phyloP scores from a whole-genome alignment of 257 asterid species.

The Dorcoceras hygrometricum region DNA sequence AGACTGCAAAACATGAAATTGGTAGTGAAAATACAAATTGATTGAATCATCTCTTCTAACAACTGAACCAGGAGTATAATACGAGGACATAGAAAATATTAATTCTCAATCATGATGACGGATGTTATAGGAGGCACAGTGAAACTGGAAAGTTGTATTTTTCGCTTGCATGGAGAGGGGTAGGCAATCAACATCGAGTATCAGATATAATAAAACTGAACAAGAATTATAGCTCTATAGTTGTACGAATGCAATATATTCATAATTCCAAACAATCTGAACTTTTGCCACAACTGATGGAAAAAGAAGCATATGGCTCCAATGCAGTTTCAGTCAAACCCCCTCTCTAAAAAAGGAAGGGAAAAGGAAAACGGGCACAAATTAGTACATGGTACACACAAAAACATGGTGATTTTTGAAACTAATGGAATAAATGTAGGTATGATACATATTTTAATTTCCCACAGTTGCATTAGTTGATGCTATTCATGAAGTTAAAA shows the following conservation, averaged over 20 bases:
- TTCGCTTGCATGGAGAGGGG: background rate
- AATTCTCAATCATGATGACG: background rate
- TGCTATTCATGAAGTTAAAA: too few relatives aligned
- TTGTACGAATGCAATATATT: too few relatives aligned
- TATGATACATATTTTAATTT: too few relatives aligned
- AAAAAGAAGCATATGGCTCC: background rate
- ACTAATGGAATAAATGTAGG: background rate
- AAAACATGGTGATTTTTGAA: background rate
- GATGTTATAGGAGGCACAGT: background rate
- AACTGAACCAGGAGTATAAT: background rate
- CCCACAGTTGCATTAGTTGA: background rate
- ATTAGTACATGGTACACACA: background rate
- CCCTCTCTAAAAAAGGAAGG: background rate
- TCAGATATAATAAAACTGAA: background rate
- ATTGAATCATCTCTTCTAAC: too few relatives aligned
- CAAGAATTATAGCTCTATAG: too few relatives aligned
- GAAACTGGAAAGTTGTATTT: background rate
- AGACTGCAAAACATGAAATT: slow-evolving; percentile 38
- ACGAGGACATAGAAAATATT: too few relatives aligned
- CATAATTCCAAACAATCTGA: too few relatives aligned
- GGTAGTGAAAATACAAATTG: background rate
- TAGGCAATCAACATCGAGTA: background rate
- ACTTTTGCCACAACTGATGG: too few relatives aligned
- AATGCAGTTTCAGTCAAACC: too few relatives aligned
- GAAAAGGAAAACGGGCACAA: background rate